These are phyloP conservation scores for Leishmania braziliensis DNA, from an alignment of 208 protist genomes.

Conservation along the genomic window DNA sequence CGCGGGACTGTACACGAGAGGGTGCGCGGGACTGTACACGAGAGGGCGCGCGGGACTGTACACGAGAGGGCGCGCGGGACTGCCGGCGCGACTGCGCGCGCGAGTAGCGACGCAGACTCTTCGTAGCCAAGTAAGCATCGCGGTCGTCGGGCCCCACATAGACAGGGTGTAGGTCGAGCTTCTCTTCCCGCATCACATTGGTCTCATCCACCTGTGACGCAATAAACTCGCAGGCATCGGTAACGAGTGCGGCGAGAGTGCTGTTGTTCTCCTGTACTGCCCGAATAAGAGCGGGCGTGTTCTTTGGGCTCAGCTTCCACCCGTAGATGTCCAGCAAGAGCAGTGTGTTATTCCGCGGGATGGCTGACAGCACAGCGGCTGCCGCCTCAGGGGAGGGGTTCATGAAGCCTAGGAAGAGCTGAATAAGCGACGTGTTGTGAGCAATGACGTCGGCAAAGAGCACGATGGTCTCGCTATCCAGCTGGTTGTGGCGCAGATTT, in stretches of 20 bases:
- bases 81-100: slow-evolving; percentile 77
- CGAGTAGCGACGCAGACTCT: slow-evolving; percentile 76
- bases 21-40: neutral
- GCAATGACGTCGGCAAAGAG: slow-evolving; percentile 66
- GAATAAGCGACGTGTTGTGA: slow-evolving; percentile 81
- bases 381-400: slow-evolving; percentile 67
- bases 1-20: slow-evolving; percentile 37
- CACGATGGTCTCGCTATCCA: slow-evolving; percentile 76
- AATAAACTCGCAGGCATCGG: slow-evolving; percentile 74
- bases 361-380: slow-evolving; percentile 51
- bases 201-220: slow-evolving; percentile 52
- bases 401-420: slow-evolving; percentile 93
- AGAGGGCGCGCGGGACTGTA: neutral
- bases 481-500: slow-evolving; percentile 84
- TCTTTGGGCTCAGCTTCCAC: slow-evolving; percentile 68
- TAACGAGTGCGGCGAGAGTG: slow-evolving; percentile 71
- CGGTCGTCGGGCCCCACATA: slow-evolving; percentile 87
- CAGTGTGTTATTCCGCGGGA: slow-evolving; percentile 65
- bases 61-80: slow-evolving; percentile 40
- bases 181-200: slow-evolving; percentile 66
- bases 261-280: slow-evolving; percentile 60
- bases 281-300: slow-evolving; percentile 36
- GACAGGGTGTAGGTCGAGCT: slow-evolving; percentile 61
- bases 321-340: slow-evolving; percentile 86
- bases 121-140: slow-evolving; percentile 84